Percentiles rank a stretch among this genome's conserved stretches.
These are phyloP conservation scores for Chaetothyriales sp. DNA, from an alignment of 2,329 filamentous ascomycete genomes.

Conservation along the genomic window DNA sequence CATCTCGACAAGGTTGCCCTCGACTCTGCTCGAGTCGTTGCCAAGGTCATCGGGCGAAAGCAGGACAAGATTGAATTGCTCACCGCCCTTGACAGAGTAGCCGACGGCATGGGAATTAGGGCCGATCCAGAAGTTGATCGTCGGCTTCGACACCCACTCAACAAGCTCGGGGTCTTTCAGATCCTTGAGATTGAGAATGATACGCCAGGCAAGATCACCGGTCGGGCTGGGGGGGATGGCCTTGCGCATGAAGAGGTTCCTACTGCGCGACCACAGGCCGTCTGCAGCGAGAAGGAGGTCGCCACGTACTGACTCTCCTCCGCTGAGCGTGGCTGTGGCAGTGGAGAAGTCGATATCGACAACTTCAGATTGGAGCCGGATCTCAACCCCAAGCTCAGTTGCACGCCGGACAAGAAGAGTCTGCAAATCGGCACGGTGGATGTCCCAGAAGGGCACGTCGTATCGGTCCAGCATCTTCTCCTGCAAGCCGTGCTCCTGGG, in stretches of 20 bases:
- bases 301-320: slow-evolving; percentile 16
- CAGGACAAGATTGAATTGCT: slow-evolving; percentile 35
- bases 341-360: neutral
- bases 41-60: slow-evolving; percentile 33
- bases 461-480: slow-evolving; percentile 35
- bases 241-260: slow-evolving; percentile 31
- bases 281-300: slow-evolving; percentile 36
- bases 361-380: slow-evolving; percentile 18
- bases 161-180: slow-evolving; percentile 33
- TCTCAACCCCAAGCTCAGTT: slow-evolving; percentile 25
- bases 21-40: slow-evolving; percentile 18
- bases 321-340: neutral
- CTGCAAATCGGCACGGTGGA: slow-evolving; percentile 37
- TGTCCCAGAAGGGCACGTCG: slow-evolving; percentile 30
- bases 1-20: slow-evolving; percentile 24
- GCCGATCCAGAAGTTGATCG: slow-evolving; percentile 42
- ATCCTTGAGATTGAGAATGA: slow-evolving; percentile 37
- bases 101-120: slow-evolving; percentile 37
- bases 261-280: slow-evolving; percentile 32
- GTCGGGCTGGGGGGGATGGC: slow-evolving; percentile 35
- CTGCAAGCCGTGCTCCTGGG: slow-evolving; percentile 38
- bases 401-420: slow-evolving; percentile 28
- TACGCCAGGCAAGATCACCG: slow-evolving; percentile 42
- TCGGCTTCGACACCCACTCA: slow-evolving; percentile 31
- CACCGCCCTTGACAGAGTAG: slow-evolving; percentile 32